phyloP scores from a whole-genome alignment of 768 basidiomycete genomes.

The Tremella mesenterica region DNA sequence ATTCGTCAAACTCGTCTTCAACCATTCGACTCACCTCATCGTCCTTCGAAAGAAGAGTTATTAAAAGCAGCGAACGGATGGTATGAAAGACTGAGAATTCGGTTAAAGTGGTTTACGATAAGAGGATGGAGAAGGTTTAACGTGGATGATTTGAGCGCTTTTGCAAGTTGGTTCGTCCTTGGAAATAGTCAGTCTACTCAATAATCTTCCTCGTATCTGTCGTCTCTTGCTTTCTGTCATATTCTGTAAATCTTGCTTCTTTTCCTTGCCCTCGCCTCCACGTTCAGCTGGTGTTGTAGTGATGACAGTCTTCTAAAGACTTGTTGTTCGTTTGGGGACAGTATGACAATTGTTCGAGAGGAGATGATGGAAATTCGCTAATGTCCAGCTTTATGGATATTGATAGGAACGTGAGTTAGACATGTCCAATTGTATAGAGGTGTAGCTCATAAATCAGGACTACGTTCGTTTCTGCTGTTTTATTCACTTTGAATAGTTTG shows the following conservation, averaged over 20 bases:
- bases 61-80: slow-evolving; percentile 77
- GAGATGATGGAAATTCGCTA: slow-evolving; percentile 9
- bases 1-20: slow-evolving; percentile 22
- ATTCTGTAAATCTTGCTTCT: no score
- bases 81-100: slow-evolving; percentile 76
- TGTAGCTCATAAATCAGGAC: slow-evolving; percentile 51
- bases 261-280: no score
- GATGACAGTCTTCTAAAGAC: no score
- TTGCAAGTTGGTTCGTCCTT: slow-evolving; percentile 89
- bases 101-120: slow-evolving; percentile 98
- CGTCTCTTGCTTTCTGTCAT: no score
- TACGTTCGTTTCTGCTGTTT: slow-evolving; percentile 88
- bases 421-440: not conserved
- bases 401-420: slow-evolving; percentile 77
- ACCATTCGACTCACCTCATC: slow-evolving; percentile 32
- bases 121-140: slow-evolving; percentile 89
- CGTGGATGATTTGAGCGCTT: slow-evolving; percentile 92
- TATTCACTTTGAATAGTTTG: slow-evolving; percentile 79
- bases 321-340: not conserved
- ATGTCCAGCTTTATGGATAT: slow-evolving; percentile 66
- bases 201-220: not conserved
- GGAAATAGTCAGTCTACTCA: slow-evolving; percentile 58
- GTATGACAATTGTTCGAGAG: not conserved
- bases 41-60: slow-evolving; percentile 80
- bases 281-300: no score